Conservation (phyloP, 352 stramenopile genomes). For the Halophytophthora batemanensis region DNA sequence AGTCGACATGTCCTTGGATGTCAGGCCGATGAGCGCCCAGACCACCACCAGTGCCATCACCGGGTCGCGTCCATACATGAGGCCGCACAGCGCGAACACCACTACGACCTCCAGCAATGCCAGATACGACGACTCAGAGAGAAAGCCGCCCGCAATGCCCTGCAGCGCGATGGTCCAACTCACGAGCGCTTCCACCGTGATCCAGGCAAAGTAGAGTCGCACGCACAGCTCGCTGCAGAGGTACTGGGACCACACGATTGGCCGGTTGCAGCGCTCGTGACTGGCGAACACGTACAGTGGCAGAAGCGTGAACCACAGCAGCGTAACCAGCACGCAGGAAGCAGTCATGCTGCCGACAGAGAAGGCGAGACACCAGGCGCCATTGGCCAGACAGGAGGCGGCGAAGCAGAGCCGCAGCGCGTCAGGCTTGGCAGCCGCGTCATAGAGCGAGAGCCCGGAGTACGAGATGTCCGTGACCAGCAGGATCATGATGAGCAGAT, state of each 20-base stretch:
- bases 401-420: constrained; percentile 54
- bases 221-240: constrained; percentile 58
- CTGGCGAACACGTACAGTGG: constrained; percentile 67
- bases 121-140: constrained; percentile 43
- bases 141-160: constrained; percentile 27
- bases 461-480: constrained; percentile 52
- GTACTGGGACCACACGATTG: constrained; percentile 52
- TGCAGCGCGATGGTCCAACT: constrained; percentile 58
- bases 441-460: constrained; percentile 45
- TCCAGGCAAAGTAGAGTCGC: constrained; percentile 65
- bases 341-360: constrained; percentile 32
- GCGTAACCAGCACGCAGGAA: constrained; percentile 41
- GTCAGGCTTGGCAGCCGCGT: constrained; percentile 36
- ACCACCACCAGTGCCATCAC: constrained; percentile 49
- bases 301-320: constrained; percentile 59
- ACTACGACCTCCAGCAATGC: constrained; percentile 42
- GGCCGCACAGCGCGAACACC: constrained; percentile 32
- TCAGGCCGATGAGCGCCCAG: constrained; percentile 52
- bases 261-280: constrained; percentile 40
- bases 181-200: constrained; percentile 46
- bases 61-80: constrained; percentile 51
- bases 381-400: constrained; percentile 45
- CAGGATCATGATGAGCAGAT: constrained; percentile 55
- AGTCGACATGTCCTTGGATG: constrained; percentile 29
- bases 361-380: constrained; percentile 53